Conservation (phyloP, 1,284 basidiomycete species). For the Sporisorium sorghi region DNA sequence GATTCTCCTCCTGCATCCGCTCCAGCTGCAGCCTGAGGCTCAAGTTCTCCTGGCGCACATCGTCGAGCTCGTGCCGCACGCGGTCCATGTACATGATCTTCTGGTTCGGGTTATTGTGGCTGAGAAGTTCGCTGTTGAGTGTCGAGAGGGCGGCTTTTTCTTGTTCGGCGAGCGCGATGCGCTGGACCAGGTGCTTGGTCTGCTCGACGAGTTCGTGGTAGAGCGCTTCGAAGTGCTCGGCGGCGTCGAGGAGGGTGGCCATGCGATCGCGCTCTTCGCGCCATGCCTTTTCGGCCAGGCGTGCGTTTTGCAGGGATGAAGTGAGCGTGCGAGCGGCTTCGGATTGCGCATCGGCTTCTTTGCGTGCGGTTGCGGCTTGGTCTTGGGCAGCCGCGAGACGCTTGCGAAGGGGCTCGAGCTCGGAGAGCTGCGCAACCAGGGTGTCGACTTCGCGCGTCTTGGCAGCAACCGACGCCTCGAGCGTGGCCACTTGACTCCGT, state of each 20-base stretch:
- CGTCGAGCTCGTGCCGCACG: constrained; percentile 37
- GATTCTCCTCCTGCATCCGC: constrained; percentile 19
- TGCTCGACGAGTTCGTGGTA: constrained; percentile 43
- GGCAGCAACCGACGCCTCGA: constrained; percentile 28
- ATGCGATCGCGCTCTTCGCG: constrained; percentile 40
- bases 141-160: constrained; percentile 34
- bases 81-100: constrained; percentile 54
- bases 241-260: constrained; percentile 29
- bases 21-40: constrained; percentile 29
- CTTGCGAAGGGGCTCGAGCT: constrained; percentile 24
- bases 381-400: constrained; percentile 24
- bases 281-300: constrained; percentile 35
- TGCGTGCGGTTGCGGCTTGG: constrained; percentile 16
- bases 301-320: constrained; percentile 35
- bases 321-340: constrained; percentile 30
- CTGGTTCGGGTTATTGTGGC: constrained; percentile 48
- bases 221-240: constrained; percentile 25
- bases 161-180: constrained; percentile 39
- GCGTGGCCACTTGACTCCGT: constrained; percentile 18
- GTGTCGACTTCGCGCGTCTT: constrained; percentile 30
- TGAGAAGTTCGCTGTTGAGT: constrained; percentile 42
- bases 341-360: constrained; percentile 20
- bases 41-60: constrained; percentile 36
- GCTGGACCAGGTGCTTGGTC: constrained; percentile 35
- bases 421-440: constrained; percentile 22